Conservation (phyloP, 495 filamentous ascomycete species). For the Tirmania nivea region DNA sequence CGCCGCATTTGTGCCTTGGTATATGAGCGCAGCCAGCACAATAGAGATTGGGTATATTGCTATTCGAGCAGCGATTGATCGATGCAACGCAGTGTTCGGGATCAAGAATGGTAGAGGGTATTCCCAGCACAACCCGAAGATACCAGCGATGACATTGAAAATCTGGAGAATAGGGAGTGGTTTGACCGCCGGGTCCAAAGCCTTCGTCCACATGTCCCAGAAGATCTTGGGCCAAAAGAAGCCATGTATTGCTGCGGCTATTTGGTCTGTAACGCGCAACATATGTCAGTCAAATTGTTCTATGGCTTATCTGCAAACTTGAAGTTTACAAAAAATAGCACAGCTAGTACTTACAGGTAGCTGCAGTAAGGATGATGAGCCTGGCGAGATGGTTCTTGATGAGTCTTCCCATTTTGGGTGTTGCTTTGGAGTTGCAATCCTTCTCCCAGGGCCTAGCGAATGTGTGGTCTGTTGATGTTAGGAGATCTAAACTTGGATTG, state of each 20-base stretch:
- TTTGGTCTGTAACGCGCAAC: constrained; percentile 40
- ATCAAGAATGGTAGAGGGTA: constrained; percentile 50
- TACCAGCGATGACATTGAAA: constrained; percentile 77
- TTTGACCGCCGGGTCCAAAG: constrained; percentile 64
- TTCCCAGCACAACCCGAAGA: constrained; percentile 69
- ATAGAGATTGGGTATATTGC: constrained; percentile 61
- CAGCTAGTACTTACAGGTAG: constrained; percentile 43
- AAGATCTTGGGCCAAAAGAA: constrained; percentile 99
- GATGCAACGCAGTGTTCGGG: constrained; percentile 50
- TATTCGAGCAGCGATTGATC: constrained; percentile 68
- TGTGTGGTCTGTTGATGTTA: not conserved
- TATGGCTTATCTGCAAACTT: not conserved
- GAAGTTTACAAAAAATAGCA: not conserved
- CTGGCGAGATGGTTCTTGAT: constrained; percentile 99
- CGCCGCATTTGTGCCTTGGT: constrained; percentile 80
- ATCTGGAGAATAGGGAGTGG: constrained; percentile 80
- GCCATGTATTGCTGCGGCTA: constrained; percentile 58
- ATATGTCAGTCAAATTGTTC: constrained; percentile 19
- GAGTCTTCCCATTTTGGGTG: constrained; percentile 61
- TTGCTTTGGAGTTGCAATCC: not conserved
- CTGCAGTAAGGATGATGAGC: constrained; percentile 69
- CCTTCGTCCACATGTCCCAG: constrained; percentile 90
- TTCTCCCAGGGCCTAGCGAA: not conserved
- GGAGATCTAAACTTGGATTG: not conserved
- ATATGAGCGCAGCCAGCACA: constrained; percentile 55